Evolutionary conservation across 2,329 filamentous ascomycete species (phyloP), one percentile per base, ranked within the genome.

Genomic region (Cladorrhinum sp.): DNA sequence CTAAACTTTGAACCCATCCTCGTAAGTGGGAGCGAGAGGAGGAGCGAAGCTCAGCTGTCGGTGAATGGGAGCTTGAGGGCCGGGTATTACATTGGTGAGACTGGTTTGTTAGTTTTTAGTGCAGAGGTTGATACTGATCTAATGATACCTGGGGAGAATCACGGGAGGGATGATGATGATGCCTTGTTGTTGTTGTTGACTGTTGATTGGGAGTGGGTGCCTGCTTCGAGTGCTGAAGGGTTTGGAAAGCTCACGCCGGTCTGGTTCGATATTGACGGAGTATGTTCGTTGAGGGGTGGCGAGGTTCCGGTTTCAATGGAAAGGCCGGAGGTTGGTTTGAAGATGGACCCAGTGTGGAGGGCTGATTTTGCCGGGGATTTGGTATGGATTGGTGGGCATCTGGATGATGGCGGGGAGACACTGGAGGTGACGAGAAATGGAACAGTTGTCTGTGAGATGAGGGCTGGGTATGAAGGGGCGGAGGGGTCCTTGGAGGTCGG

Each of bases 261-360:
- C 18, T 70, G 67, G 67, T 63, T 71, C 9, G 68, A 69, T 59
- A 58, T 70, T 12, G 64, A 65, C 55, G 69, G 68, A 29, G 13
- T 25, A 53, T 71, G 69, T 58, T 57, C 56, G 6, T 25, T 27
- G 20, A 62, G 60, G 50, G 50, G 41, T 16, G 60, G 60, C 22
- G 56, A 66, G 23, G 61, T 67, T 13, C 53, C 62, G 6, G 62
- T 66, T 9, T 55, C 60, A 1, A 32, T 50, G 1, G 29, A 48
- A 52, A n/a, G 20, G 2, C 54, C 20, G 1, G 20, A 50, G 2
- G 66, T 65, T 12, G 59, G 51, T 29, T 12, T 65, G 9, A 23
- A 25, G n/a, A 62, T 64, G 64, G 55, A 64, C 4, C 56, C 63
- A 12, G 27, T 59, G 0, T 69, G 66, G 67, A 61, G 24, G 24